Evolutionary conservation across 2,329 filamentous ascomycete species (phyloP), one percentile per base, ranked within the genome.

Genomic region (Raffaelea ambrosiae): DNA sequence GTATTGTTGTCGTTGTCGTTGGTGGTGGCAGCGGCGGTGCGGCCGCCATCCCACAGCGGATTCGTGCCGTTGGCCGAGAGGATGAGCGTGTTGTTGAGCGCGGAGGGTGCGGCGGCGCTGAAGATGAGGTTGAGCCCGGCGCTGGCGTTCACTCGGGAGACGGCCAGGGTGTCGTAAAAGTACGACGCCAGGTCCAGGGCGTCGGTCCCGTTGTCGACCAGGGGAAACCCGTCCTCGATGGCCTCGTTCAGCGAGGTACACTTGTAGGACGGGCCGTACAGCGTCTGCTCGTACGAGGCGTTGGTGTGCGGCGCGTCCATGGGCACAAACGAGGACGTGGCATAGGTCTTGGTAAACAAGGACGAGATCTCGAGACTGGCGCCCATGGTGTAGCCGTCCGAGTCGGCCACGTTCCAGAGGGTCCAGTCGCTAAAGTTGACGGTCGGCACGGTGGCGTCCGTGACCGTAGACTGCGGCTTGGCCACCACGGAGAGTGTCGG

Each of bases 221-320:
- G 22, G 26, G 26, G 26, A 29, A 7, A 29, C 7, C 26, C 26
- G 26, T 7, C 7, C 5, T 21, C 40, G 7, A 51, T 11, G 2
- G 43, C 47, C 5, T 51, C 47, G 13, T n/a, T 11, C 18, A 52
- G 23, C 31, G 36, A 45, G 29, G 36, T 39, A 43, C 50, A 52
- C 19, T 46, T 47, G 50, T 51, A 51, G 16, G 49, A 48, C 2
- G 49, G 49, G 2, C 49, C 49, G 35, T 51, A 51, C 3, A 51
- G 19, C 4, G 40, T 43, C 40, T 48, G 50, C 19, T 49, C 44
- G 44, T 52, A 49, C 7, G 47, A 42, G 3, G 47, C 21, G 31
- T 52, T 49, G 44, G 42, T 38, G 11, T 33, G 33, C 5, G 50
- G 44, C 8, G 47, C 36, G 11, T 21, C 13, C 22, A 44, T 23